A percentile compares a stretch with the other conserved stretches of the same genome.
Conservation (phyloP, 2,329 filamentous ascomycete species). For the Paramyrothecium roridum region DNA sequence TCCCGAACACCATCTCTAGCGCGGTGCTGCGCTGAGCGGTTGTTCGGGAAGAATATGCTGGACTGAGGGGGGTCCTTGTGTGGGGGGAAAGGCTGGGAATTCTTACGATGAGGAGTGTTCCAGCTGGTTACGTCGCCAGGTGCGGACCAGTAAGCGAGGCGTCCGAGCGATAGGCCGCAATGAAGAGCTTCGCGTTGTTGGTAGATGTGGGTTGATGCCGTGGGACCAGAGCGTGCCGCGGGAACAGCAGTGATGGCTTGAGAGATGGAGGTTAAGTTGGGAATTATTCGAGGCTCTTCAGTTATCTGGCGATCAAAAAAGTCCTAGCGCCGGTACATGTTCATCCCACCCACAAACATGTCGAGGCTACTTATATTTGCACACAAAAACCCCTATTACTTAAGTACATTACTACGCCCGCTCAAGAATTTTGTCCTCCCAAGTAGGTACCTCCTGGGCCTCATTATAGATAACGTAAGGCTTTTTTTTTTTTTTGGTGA, state of each 20-base stretch:
- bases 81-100: not conserved
- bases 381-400: not conserved
- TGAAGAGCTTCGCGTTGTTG: no score
- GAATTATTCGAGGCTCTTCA: not conserved
- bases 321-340: constrained; percentile 10
- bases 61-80: not conserved
- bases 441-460: not conserved
- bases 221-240: not conserved
- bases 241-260: not conserved
- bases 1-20: not conserved
- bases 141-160: no score
- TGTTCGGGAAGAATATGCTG: not conserved
- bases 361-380: not conserved
- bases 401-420: not conserved
- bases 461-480: not conserved
- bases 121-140: not conserved
- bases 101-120: not conserved
- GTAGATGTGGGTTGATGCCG: no score
- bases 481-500: not conserved
- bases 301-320: constrained; percentile 2
- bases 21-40: not conserved
- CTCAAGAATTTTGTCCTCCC: not conserved
- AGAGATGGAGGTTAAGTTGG: not conserved
- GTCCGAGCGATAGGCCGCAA: no score
- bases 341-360: not conserved